Percentiles rank a stretch among this genome's conserved stretches.
Conservation (phyloP, 768 basidiomycete species). For the Kwoniella bestiolae region DNA sequence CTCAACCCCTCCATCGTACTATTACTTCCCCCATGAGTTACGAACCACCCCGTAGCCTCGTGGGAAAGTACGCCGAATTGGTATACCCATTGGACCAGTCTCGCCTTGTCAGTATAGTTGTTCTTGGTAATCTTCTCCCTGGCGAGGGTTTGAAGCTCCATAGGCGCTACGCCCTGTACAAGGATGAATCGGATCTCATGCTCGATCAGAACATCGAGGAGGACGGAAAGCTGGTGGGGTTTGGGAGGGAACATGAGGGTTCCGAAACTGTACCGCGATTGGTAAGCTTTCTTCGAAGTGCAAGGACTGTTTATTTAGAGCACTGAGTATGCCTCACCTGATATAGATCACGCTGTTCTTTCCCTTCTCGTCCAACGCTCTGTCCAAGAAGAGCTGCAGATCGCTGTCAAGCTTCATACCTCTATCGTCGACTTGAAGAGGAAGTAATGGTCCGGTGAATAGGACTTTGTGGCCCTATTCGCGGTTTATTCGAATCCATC, state of each 20-base stretch:
- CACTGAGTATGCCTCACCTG: constrained; percentile 26
- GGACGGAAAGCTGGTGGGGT: constrained; percentile 16
- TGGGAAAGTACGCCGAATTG: constrained; percentile 22
- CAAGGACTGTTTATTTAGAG: no score
- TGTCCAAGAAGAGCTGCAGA: constrained; percentile 11
- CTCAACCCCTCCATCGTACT: constrained; percentile 20
- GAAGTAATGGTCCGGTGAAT: constrained; percentile 14
- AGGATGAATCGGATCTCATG: constrained; percentile 16
- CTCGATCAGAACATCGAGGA: constrained; percentile 23
- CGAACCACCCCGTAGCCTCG: constrained; percentile 24
- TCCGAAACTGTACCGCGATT: constrained; percentile 11
- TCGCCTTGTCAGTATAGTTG: neutral
- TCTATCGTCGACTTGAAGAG: constrained; percentile 15
- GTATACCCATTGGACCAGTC: constrained; percentile 11
- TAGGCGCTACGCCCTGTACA: constrained; percentile 12
- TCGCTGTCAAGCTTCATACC: no score
- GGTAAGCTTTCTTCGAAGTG: no score
- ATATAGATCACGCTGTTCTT: constrained; percentile 26
- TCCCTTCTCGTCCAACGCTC: neutral
- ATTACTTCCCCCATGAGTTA: constrained; percentile 27
- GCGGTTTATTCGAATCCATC: neutral
- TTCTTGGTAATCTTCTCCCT: constrained; percentile 15
- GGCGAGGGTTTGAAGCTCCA: constrained; percentile 11
- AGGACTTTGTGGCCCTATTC: constrained; percentile 6
- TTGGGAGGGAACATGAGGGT: constrained; percentile 21